A percentile compares a stretch with the other conserved stretches of the same genome.
Evolutionary conservation across 495 filamentous ascomycete species (phyloP).

Genomic region (Pyrenula aspistea): DNA sequence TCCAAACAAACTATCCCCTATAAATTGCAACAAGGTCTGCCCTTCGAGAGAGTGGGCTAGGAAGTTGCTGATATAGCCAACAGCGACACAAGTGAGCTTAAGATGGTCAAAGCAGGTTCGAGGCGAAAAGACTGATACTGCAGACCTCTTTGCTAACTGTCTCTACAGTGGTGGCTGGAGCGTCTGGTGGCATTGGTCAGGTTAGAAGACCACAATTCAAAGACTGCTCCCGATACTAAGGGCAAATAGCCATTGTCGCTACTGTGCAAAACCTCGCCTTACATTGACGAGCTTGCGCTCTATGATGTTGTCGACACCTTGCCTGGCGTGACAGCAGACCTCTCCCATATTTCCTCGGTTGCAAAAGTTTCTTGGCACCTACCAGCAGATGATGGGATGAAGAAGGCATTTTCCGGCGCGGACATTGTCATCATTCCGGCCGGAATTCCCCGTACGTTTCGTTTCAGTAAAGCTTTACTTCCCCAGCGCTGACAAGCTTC

Average conservation of each 20-base stretch:
- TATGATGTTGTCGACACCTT: constrained; percentile 99
- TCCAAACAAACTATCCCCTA: too few species aligned
- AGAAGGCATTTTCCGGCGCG: constrained; percentile 75
- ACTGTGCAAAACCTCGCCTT: constrained; percentile 75
- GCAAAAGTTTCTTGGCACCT: constrained; percentile 88
- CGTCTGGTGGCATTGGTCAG: constrained; percentile 97
- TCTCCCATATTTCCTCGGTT: constrained; percentile 90
- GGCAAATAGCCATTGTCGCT: constrained; percentile 75
- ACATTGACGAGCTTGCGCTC: constrained; percentile 81
- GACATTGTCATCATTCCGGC: constrained; percentile 95
- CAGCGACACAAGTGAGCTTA: too few species aligned
- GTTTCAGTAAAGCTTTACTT: not conserved
- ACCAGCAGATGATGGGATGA: constrained; percentile 79
- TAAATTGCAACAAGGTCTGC: too few species aligned
- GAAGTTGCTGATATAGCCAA: too few species aligned
- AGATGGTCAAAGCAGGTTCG: constrained; percentile 85
- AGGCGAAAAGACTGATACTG: constrained; percentile 2
- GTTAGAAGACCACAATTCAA: constrained; percentile 28
- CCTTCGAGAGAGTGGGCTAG: too few species aligned
- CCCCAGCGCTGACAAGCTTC: constrained; percentile 8
- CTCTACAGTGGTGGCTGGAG: constrained; percentile 75
- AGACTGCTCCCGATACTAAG: not conserved
- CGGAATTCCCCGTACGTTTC: constrained; percentile 81
- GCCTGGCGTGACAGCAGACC: constrained; percentile 89
- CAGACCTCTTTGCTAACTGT: constrained; percentile 15